phyloP scores from a whole-genome alignment of 2,329 filamentous ascomycete genomes.

The Aspergillus fijiensis region DNA sequence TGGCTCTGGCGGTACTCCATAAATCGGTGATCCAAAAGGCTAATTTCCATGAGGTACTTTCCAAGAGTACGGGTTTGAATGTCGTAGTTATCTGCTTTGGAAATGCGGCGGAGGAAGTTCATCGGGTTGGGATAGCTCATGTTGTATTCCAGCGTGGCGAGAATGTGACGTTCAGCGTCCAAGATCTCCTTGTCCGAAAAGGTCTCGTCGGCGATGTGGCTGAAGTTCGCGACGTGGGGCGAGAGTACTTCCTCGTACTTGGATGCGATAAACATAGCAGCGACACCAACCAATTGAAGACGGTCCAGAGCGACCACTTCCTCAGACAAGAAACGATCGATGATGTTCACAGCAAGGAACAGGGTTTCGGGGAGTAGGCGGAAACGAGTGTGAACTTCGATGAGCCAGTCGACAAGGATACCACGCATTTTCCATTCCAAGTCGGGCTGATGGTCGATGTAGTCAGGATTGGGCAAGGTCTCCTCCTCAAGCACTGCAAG shows the following conservation, averaged over 20 bases:
- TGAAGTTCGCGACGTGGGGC: constrained; percentile 95
- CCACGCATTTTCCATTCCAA: constrained; percentile 98
- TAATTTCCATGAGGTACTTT: constrained; percentile 98
- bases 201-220: constrained; percentile 92
- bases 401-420: constrained; percentile 95
- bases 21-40: constrained; percentile 90
- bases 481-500: constrained; percentile 78
- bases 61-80: constrained; percentile 95
- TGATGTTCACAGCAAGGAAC: constrained; percentile 96
- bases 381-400: constrained; percentile 97
- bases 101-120: constrained; percentile 98
- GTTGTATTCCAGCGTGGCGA: constrained; percentile 89
- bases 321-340: constrained; percentile 92
- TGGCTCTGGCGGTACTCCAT: constrained; percentile 86
- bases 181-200: constrained; percentile 95
- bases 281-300: constrained; percentile 93
- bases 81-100: constrained; percentile 98
- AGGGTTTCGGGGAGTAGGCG: constrained; percentile 92
- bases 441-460: constrained; percentile 93
- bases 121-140: constrained; percentile 98
- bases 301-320: constrained; percentile 96
- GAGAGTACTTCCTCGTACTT: constrained; percentile 99
- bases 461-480: constrained; percentile 83
- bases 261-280: constrained; percentile 98
- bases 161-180: constrained; percentile 92